Base-by-base conservation (phyloP, 2,329 filamentous ascomycete species). In the Penicillium carneum region DNA sequence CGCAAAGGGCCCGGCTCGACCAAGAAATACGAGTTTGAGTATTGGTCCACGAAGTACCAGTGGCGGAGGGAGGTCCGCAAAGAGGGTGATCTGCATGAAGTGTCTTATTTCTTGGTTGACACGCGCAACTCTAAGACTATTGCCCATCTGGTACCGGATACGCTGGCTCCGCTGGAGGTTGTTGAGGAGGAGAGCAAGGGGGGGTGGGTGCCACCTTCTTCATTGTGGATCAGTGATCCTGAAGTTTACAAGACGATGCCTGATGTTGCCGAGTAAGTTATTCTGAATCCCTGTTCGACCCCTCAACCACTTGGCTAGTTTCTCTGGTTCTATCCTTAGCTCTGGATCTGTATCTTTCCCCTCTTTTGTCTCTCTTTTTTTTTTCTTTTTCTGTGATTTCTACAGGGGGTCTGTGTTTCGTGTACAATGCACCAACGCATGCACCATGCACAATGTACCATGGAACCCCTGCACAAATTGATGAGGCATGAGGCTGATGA, bases 21-120 rank as follows among this genome's bases (percentile, higher is more conserved):
- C 64, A 94, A 93, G 79, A 86, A 87, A 63, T 98, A 97, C 76
- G 91, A 93, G 57, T 97, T 96, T 71, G 90, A 94, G 73, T 97
- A 96, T 83, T 98, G 95, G 95, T 92, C 92, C 29, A 86, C 89
- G 69, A 85, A 83, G 57, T 98, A 98, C 77, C 82, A 86, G 54
- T 98, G 95, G 95, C 91, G 88, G 76, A 87, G 92, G 39, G 84
- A 89, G 50, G 81, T 85, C 46, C 88, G 90, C 74, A 88, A 87
- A 76, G 87, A 91, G 66, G 86, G 88, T 45, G 83, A 81, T 39
- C 80, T 84, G 57, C 83, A 84, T 56, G 84, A 88, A 52, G 84
- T 92, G 18, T 91, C 90, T 5, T 97, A 92, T 78, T 90, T 96
- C 71, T 86, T 98, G 36, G 82, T 92, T 66, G 88, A 90, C 66